Percentiles rank a stretch among this genome's conserved stretches.
These are phyloP conservation scores for Scutellaria galericulata DNA, from an alignment of 257 asterid species.

Conservation along the genomic window DNA sequence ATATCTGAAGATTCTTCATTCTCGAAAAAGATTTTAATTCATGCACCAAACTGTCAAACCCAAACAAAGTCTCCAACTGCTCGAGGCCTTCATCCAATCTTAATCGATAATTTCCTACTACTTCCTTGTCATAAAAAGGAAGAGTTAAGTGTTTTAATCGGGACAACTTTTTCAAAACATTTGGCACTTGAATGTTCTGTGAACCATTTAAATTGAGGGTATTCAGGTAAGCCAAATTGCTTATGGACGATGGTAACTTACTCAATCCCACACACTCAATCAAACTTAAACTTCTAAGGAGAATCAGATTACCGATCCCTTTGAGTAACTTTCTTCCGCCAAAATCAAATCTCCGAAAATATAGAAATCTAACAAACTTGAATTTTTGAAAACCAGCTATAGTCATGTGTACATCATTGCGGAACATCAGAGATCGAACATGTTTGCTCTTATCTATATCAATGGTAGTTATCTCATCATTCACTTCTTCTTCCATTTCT, in stretches of 20 bases:
- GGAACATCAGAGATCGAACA: slow-evolving; percentile 16
- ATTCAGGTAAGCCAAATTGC: background rate
- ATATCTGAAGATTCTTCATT: too few species aligned
- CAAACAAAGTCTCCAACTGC: too few species aligned
- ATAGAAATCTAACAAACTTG: background rate
- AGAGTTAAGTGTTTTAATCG: slow-evolving; percentile 29
- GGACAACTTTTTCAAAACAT: slow-evolving; percentile 1
- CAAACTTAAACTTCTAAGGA: background rate
- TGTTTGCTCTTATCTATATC: background rate
- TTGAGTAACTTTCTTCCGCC: slow-evolving; percentile 2
- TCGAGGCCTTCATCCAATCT: background rate
- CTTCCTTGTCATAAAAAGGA: background rate
- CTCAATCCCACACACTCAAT: background rate
- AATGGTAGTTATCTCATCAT: background rate
- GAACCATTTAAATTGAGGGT: background rate
- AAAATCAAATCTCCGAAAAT: background rate
- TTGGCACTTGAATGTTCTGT: background rate
- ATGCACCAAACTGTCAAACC: too few species aligned
- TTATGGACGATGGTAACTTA: slow-evolving; percentile 8
- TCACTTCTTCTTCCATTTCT: background rate
- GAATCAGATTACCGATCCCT: slow-evolving; percentile 8
- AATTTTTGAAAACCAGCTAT: background rate
- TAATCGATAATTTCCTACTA: background rate
- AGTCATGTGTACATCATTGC: background rate
- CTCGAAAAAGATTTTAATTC: too few species aligned